A percentile compares a stretch with the other conserved stretches of the same genome.
phyloP scores from a whole-genome alignment of 768 basidiomycete genomes.

The Lanmaoa rubissima region DNA sequence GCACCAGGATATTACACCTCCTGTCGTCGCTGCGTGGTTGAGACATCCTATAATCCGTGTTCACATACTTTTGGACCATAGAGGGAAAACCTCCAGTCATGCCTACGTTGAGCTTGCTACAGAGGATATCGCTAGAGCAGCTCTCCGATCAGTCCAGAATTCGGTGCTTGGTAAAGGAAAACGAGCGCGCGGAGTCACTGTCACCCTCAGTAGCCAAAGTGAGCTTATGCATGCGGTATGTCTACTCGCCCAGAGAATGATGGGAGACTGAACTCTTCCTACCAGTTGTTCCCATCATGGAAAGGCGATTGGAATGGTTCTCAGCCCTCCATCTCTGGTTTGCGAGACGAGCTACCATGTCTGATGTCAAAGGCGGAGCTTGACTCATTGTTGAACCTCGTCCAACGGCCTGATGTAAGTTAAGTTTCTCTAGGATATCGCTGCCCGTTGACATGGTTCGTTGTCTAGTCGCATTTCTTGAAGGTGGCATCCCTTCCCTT shows the following conservation, averaged over 20 bases:
- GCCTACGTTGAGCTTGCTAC: slow-evolving; percentile 75
- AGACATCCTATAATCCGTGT: slow-evolving; percentile 62
- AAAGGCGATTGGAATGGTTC: slow-evolving; percentile 69
- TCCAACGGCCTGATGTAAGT: slow-evolving; percentile 75
- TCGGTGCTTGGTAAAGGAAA: slow-evolving; percentile 73
- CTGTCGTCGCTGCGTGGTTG: slow-evolving; percentile 65
- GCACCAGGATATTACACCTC: slow-evolving; percentile 77
- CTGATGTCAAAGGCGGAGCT: slow-evolving; percentile 69
- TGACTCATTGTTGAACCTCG: slow-evolving; percentile 61
- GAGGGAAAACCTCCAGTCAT: slow-evolving; percentile 83
- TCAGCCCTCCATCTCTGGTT: slow-evolving; percentile 63
- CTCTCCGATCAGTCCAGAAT: slow-evolving; percentile 53
- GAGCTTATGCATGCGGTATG: slow-evolving; percentile 78
- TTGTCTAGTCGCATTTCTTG: slow-evolving; percentile 72
- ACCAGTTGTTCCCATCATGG: slow-evolving; percentile 81
- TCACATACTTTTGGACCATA: slow-evolving; percentile 75
- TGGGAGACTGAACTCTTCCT: slow-evolving; percentile 1
- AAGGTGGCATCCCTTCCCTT: slow-evolving; percentile 83
- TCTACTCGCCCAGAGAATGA: background rate
- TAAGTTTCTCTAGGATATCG: background rate
- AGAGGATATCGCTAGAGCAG: slow-evolving; percentile 60
- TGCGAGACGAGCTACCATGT: slow-evolving; percentile 57
- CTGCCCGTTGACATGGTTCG: slow-evolving; percentile 13
- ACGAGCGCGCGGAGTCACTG: slow-evolving; percentile 78
- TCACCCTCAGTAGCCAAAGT: slow-evolving; percentile 76